Evolutionary conservation across 2,329 filamentous ascomycete genomes (phyloP).

Genomic region (Fusarium multiceps): DNA sequence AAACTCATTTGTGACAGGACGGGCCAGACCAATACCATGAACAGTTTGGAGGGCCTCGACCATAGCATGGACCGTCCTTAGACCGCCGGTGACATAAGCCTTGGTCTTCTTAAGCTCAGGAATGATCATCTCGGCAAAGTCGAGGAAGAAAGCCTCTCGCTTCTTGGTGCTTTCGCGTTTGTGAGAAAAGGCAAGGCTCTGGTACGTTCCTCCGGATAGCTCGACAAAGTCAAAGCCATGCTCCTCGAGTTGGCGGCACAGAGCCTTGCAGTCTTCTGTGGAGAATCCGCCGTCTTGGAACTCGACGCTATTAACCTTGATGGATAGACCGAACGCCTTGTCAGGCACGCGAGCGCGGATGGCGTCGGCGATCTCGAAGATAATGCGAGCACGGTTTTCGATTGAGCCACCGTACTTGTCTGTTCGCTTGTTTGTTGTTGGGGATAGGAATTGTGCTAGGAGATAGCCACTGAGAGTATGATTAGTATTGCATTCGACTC

Average conservation of each 20-base stretch:
- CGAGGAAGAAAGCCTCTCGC: constrained; percentile 70
- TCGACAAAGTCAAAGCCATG: constrained; percentile 68
- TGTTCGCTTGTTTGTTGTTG: constrained; percentile 61
- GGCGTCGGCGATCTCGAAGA: constrained; percentile 57
- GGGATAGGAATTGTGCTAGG: constrained; percentile 64
- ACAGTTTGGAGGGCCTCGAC: constrained; percentile 66
- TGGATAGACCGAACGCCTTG: constrained; percentile 57
- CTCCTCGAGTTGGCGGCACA: constrained; percentile 60
- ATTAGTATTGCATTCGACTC: not conserved
- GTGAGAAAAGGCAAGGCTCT: constrained; percentile 63
- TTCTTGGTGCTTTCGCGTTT: constrained; percentile 65
- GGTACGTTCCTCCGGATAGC: constrained; percentile 69
- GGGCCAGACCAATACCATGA: constrained; percentile 68
- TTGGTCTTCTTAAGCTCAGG: constrained; percentile 60
- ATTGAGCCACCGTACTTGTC: constrained; percentile 61
- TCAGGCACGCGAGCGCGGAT: constrained; percentile 48
- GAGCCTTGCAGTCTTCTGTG: constrained; percentile 61
- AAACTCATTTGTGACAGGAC: constrained; percentile 46
- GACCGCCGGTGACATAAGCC: constrained; percentile 68
- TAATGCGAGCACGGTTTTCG: constrained; percentile 58
- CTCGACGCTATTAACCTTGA: constrained; percentile 69
- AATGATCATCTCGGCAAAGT: constrained; percentile 67
- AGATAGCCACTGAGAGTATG: constrained; percentile 57
- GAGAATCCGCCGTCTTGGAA: constrained; percentile 65
- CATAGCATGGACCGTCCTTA: constrained; percentile 67